phyloP scores from a whole-genome alignment of 139 green algal species.

The Marvania coccoides region DNA sequence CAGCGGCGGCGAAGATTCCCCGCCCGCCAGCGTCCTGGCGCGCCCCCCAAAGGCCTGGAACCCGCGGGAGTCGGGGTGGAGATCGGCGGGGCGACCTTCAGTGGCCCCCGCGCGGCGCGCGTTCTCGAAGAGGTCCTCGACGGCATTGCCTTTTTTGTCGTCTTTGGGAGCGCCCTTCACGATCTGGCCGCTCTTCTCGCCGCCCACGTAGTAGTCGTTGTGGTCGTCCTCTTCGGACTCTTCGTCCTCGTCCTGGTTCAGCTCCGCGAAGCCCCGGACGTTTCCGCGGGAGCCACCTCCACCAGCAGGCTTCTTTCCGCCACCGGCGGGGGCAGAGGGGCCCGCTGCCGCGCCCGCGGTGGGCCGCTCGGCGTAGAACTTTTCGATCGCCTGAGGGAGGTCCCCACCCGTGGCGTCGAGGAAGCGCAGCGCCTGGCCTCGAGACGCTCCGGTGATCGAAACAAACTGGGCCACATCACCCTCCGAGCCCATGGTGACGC shows the following conservation, averaged over 20 bases:
- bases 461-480: constrained; percentile 31
- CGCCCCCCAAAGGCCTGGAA: constrained; percentile 45
- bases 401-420: constrained; percentile 25
- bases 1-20: neutral
- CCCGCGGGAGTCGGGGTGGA: constrained; percentile 6
- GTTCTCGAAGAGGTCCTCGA: constrained; percentile 49
- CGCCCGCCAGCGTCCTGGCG: constrained; percentile 58
- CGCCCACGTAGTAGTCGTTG: constrained; percentile 79
- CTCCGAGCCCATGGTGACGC: constrained; percentile 19
- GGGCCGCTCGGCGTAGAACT: constrained; percentile 10
- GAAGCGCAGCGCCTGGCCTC: constrained; percentile 9
- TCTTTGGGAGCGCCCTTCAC: constrained; percentile 44
- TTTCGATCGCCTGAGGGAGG: constrained; percentile 24
- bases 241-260: constrained; percentile 23
- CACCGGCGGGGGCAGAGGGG: neutral
- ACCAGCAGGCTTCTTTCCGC: neutral
- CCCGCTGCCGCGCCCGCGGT: neutral
- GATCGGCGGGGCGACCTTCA: constrained; percentile 43
- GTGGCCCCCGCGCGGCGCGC: constrained; percentile 45
- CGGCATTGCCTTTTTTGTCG: constrained; percentile 8
- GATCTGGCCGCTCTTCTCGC: constrained; percentile 74
- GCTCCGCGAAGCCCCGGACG: constrained; percentile 37
- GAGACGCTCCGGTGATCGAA: constrained; percentile 24
- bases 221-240: constrained; percentile 34
- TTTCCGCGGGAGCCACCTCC: constrained; percentile 1